phyloP scores from a whole-genome alignment of 805 yeast genomes.

The Saccharomycopsis oosterbeekiorum region DNA sequence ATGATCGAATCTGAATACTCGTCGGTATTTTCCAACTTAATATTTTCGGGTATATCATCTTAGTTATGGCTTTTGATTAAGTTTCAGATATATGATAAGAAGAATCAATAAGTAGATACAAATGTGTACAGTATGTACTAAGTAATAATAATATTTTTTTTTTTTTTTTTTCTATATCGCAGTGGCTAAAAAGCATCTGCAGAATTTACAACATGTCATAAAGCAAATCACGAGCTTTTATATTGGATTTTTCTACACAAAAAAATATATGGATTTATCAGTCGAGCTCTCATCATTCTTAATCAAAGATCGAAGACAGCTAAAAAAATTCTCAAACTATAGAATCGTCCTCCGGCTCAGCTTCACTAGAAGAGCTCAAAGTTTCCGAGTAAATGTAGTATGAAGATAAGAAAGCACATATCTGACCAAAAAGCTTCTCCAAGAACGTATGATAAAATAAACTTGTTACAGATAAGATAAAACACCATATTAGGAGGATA shows the following conservation, averaged over 20 bases:
- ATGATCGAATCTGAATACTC: neutral
- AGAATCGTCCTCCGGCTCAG: neutral
- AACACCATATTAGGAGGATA: constrained; percentile 3
- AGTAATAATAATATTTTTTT: too few species aligned
- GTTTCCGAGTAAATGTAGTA: neutral
- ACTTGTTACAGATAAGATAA: constrained; percentile 7
- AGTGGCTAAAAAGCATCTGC: neutral
- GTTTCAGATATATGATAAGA: too few species aligned
- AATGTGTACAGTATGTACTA: too few species aligned
- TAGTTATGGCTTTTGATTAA: neutral
- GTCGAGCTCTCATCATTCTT: neutral
- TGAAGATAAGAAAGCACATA: neutral
- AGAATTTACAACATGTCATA: neutral
- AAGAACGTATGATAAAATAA: constrained; percentile 10
- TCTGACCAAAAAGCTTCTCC: constrained; percentile 9
- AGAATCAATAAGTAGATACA: too few species aligned
- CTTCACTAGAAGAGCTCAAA: neutral
- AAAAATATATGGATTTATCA: neutral
- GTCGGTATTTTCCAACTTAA: neutral
- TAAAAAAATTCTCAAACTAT: neutral
- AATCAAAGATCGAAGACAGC: too few species aligned
- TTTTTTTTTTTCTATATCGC: too few species aligned
- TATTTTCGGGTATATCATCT: neutral
- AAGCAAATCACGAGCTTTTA: neutral
- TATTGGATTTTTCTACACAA: too few species aligned